Conservation (phyloP, 176 grass and related monocot species). For the Coix lacrymajobi region DNA sequence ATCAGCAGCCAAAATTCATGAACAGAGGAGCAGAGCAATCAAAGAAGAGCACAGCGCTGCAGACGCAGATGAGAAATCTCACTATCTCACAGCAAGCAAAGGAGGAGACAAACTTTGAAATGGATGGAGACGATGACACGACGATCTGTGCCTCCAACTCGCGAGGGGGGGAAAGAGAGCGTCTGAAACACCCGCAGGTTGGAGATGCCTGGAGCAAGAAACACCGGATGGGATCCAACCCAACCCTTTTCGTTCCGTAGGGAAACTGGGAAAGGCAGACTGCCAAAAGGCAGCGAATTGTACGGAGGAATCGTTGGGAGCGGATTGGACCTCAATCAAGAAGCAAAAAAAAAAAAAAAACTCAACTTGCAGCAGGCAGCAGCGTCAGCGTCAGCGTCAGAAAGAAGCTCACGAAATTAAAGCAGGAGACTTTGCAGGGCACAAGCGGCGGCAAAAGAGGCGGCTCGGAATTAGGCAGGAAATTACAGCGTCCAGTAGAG, state of each 20-base stretch:
- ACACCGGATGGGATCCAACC: neutral
- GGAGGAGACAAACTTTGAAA: neutral
- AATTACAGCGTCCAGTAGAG: neutral
- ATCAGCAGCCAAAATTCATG: neutral
- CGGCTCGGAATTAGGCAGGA: neutral
- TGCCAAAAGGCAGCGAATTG: neutral
- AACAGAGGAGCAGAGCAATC: neutral
- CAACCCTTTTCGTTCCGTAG: neutral
- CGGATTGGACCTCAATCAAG: neutral
- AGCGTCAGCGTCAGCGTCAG: too few relatives aligned
- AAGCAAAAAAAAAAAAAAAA: neutral
- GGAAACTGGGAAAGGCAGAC: neutral
- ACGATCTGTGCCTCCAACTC: neutral
- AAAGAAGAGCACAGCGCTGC: neutral
- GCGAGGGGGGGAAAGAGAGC: neutral
- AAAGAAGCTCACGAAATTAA: neutral
- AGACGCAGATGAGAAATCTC: neutral
- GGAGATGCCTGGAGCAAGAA: slow-evolving; percentile 5
- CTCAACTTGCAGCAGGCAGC: neutral
- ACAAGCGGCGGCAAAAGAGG: slow-evolving; percentile 6
- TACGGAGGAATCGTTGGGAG: neutral
- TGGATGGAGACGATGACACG: neutral
- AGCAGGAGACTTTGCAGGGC: neutral
- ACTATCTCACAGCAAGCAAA: too few relatives aligned
- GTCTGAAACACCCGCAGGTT: neutral